Percentiles rank a stretch among this genome's conserved stretches.
These are phyloP conservation scores for Cladophialophora exuberans DNA, from an alignment of 2,329 filamentous ascomycete genomes.

Conservation along the genomic window DNA sequence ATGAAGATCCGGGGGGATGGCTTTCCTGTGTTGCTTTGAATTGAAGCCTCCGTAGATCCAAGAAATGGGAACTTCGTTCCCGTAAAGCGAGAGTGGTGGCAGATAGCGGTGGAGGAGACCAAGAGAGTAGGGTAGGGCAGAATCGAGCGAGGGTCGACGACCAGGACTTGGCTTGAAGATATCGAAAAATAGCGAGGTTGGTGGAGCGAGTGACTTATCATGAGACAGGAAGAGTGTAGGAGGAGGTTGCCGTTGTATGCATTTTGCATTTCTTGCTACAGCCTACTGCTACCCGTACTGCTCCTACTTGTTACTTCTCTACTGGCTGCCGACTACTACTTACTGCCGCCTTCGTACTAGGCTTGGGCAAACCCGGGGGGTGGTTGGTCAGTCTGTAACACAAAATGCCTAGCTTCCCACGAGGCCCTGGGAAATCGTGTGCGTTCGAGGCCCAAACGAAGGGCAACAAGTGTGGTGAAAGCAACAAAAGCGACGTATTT, in stretches of 20 bases:
- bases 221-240: slow-evolving; percentile 5
- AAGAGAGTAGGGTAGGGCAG: not conserved
- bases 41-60: no score
- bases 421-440: no score
- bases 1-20: slow-evolving; percentile 8
- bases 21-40: not conserved
- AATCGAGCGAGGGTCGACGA: not conserved
- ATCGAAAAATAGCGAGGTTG: slow-evolving; percentile 24
- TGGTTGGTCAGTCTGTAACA: slow-evolving; percentile 23
- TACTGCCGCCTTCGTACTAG: no score
- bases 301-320: no score
- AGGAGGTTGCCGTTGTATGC: slow-evolving; percentile 5
- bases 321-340: no score
- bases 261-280: not conserved
- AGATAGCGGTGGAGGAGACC: not conserved
- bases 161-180: not conserved
- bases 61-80: no score
- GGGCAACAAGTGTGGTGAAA: no score
- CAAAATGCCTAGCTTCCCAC: not conserved
- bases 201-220: slow-evolving; percentile 6
- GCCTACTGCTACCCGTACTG: no score
- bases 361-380: no score
- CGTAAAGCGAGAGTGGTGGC: not conserved
- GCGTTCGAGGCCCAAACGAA: no score
- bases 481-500: not conserved